phyloP scores from a whole-genome alignment of 1,284 basidiomycete species.

The Ustanciosporium gigantosporum region DNA sequence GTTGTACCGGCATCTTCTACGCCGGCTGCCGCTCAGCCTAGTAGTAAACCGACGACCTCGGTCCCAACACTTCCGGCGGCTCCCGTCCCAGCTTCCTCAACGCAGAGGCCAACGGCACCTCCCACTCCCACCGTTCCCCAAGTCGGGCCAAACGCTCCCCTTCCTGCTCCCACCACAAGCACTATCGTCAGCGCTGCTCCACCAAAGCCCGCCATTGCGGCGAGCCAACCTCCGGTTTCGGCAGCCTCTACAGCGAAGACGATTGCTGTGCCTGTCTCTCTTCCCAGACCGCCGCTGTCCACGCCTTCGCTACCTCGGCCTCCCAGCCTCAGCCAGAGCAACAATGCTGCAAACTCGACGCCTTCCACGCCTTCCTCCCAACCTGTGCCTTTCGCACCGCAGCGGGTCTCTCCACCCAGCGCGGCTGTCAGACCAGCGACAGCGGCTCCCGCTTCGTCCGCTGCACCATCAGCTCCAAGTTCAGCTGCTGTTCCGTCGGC shows the following conservation, averaged over 20 bases:
- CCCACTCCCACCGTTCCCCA: too few relatives aligned
- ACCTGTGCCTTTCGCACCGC: neutral
- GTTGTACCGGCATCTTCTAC: slow-evolving; percentile 6
- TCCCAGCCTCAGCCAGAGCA: slow-evolving; percentile 32
- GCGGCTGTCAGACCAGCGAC: neutral
- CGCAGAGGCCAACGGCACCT: too few relatives aligned
- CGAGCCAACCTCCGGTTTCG: neutral
- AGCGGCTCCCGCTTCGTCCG: neutral
- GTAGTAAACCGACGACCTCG: too few relatives aligned
- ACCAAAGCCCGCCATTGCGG: neutral
- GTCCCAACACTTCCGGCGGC: too few relatives aligned
- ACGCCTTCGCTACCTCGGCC: slow-evolving; percentile 28
- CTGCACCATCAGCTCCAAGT: neutral
- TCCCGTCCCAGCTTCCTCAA: too few relatives aligned
- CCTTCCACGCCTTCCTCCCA: slow-evolving; percentile 3
- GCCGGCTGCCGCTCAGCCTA: slow-evolving; percentile 4
- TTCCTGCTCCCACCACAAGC: too few relatives aligned
- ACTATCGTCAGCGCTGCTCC: neutral
- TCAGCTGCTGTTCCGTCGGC: neutral
- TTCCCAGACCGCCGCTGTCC: slow-evolving; percentile 25
- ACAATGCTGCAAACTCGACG: slow-evolving; percentile 6
- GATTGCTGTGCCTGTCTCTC: slow-evolving; percentile 12
- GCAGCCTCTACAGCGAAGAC: slow-evolving; percentile 9
- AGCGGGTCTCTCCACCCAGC: neutral
- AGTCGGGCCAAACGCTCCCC: too few relatives aligned